Percentiles rank a stretch among this genome's conserved stretches.
phyloP scores from a whole-genome alignment of 805 yeast species.

The Scheffersomyces stipitis region DNA sequence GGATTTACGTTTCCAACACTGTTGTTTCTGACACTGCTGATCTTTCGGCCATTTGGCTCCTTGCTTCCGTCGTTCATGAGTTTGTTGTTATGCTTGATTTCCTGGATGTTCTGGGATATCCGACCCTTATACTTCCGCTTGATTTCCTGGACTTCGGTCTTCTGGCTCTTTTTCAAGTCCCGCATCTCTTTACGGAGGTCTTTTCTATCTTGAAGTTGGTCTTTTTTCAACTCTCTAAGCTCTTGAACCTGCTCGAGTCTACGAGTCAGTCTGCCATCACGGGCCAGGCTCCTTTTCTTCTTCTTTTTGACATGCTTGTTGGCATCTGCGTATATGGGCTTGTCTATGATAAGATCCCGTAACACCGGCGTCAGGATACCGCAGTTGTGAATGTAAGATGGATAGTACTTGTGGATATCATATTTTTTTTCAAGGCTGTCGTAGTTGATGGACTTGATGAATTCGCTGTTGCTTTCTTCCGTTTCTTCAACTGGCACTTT shows the following conservation, averaged over 20 bases:
- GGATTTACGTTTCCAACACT: neutral
- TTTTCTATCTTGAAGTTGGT: constrained; percentile 2
- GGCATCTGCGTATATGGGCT: constrained; percentile 43
- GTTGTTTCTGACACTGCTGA: neutral
- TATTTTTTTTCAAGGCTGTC: constrained; percentile 33
- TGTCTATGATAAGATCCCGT: constrained; percentile 29
- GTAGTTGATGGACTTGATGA: constrained; percentile 29
- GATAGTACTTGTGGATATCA: constrained; percentile 39
- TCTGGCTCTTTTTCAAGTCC: constrained; percentile 5
- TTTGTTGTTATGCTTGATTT: no score
- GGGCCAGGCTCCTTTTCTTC: constrained; percentile 8
- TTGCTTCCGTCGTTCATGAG: no score
- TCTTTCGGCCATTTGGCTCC: no score
- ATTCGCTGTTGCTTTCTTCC: constrained; percentile 12
- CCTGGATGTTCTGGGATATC: neutral
- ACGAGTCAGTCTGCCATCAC: neutral
- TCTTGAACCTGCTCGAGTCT: constrained; percentile 3
- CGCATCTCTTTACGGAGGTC: constrained; percentile 9
- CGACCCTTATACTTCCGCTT: constrained; percentile 4
- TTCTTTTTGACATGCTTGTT: constrained; percentile 27
- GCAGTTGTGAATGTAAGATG: constrained; percentile 37
- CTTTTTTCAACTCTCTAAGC: neutral
- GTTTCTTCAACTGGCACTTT: neutral
- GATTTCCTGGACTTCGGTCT: constrained; percentile 4
- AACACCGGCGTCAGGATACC: constrained; percentile 38